These are phyloP conservation scores for Leptographium flavum DNA, from an alignment of 2,329 filamentous ascomycete species.

Conservation along the genomic window DNA sequence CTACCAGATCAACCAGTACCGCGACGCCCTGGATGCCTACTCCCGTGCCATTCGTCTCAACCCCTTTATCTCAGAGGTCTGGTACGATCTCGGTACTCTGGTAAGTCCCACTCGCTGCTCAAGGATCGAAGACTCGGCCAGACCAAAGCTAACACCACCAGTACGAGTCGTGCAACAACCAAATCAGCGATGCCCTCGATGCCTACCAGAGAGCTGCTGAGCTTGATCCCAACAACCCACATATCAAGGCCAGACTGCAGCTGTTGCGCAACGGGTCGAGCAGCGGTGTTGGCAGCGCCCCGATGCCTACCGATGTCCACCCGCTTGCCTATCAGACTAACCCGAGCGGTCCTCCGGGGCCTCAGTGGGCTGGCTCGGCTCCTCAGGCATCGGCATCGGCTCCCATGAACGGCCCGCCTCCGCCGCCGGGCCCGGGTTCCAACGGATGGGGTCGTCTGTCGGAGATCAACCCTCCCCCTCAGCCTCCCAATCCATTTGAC, in stretches of 20 bases:
- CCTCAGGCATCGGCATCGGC: constrained; percentile 31
- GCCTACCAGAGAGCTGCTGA: constrained; percentile 91
- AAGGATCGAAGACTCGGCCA: no score
- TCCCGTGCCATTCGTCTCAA: constrained; percentile 92
- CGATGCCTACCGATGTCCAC: constrained; percentile 91
- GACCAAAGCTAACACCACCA: constrained; percentile 20
- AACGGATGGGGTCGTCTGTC: constrained; percentile 53
- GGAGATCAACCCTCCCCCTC: constrained; percentile 63
- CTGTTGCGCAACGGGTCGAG: constrained; percentile 71
- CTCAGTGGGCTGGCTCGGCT: constrained; percentile 72
- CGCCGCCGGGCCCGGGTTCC: constrained; percentile 40
- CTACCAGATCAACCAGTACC: constrained; percentile 99
- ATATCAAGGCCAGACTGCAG: constrained; percentile 90
- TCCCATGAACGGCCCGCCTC: constrained; percentile 34
- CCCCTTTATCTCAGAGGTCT: constrained; percentile 96
- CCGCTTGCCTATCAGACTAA: constrained; percentile 85
- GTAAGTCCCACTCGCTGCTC: no score
- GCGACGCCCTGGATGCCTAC: constrained; percentile 93
- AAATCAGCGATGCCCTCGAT: constrained; percentile 89
- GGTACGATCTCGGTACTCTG: constrained; percentile 94
- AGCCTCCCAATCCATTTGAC: constrained; percentile 72
- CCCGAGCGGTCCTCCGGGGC: constrained; percentile 69
- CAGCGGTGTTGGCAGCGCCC: constrained; percentile 57
- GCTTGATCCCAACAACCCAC: constrained; percentile 80
- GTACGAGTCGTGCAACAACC: constrained; percentile 99